A percentile compares a stretch with the other conserved stretches of the same genome.
Evolutionary conservation across 805 yeast genomes (phyloP).

Genomic region (Ogataea parapolymorpha): DNA sequence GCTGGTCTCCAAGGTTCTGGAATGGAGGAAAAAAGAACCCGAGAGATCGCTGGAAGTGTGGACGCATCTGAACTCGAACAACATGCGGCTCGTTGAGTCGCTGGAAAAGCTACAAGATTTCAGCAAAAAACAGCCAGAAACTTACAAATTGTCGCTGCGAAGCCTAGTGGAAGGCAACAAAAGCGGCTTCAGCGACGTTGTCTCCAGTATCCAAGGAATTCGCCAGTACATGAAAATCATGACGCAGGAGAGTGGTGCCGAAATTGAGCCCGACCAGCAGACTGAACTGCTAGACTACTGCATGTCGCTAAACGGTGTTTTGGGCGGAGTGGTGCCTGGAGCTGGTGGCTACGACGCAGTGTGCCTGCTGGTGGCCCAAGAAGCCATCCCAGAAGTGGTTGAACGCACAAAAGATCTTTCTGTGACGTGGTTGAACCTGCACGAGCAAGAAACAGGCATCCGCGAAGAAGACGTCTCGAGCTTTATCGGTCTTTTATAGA

Average conservation of each 20-base stretch:
- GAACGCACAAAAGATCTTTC: constrained; percentile 15
- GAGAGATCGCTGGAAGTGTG: constrained; percentile 53
- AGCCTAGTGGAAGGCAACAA: constrained; percentile 14
- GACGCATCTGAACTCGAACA: constrained; percentile 52
- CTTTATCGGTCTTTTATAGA: constrained; percentile 24
- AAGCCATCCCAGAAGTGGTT: constrained; percentile 36
- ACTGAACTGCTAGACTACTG: constrained; percentile 64
- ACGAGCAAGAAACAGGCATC: constrained; percentile 61
- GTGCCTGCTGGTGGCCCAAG: constrained; percentile 59
- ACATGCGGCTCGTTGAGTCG: constrained; percentile 50
- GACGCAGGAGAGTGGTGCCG: constrained; percentile 69
- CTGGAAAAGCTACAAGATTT: constrained; percentile 40
- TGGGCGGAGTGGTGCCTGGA: constrained; percentile 98
- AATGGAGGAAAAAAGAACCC: constrained; percentile 61
- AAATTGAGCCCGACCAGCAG: constrained; percentile 83
- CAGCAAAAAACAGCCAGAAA: constrained; percentile 28
- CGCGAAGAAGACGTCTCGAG: constrained; percentile 42
- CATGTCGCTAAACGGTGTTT: constrained; percentile 59
- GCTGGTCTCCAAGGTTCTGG: constrained; percentile 69
- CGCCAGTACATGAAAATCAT: constrained; percentile 57
- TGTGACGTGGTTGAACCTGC: constrained; percentile 67
- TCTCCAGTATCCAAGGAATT: constrained; percentile 44
- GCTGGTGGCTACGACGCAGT: constrained; percentile 98
- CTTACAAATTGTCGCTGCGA: constrained; percentile 34
- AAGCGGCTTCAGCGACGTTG: constrained; percentile 32